Conservation (phyloP, 2,329 filamentous ascomycete genomes). For the Ophidiomyces ophidiicola region DNA sequence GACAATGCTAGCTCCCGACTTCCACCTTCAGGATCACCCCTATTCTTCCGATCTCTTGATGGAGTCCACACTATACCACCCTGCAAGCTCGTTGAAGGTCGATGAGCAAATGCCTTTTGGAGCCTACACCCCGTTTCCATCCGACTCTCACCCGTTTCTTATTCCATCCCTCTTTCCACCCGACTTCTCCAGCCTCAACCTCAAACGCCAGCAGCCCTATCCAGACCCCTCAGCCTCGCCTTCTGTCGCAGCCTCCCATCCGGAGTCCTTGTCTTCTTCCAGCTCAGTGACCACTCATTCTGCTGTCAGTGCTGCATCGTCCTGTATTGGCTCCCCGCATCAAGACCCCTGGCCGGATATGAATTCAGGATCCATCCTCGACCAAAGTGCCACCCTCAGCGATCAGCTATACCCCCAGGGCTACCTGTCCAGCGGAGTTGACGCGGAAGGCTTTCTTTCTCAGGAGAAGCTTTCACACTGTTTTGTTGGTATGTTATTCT, state of each 20-base stretch:
- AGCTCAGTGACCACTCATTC: slow-evolving; percentile 52
- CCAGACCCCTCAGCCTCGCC: slow-evolving; percentile 9
- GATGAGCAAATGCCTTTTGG: slow-evolving; percentile 13
- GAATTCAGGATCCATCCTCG: slow-evolving; percentile 45
- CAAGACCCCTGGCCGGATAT: slow-evolving; percentile 48
- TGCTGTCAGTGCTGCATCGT: slow-evolving; percentile 46
- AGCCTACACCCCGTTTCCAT: slow-evolving; percentile 11
- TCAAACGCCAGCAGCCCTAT: slow-evolving; percentile 12
- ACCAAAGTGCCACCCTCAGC: slow-evolving; percentile 51
- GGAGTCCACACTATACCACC: slow-evolving; percentile 13
- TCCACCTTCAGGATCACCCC: slow-evolving; percentile 13
- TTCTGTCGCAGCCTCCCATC: slow-evolving; percentile 25
- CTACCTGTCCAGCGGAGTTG: slow-evolving; percentile 35
- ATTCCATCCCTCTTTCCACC: too few relatives aligned
- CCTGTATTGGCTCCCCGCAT: slow-evolving; percentile 55
- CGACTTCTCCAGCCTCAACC: slow-evolving; percentile 8
- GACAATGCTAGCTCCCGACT: slow-evolving; percentile 16
- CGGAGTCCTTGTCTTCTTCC: slow-evolving; percentile 43
- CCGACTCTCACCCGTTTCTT: slow-evolving; percentile 13
- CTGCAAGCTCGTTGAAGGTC: slow-evolving; percentile 6
- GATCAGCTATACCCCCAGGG: slow-evolving; percentile 46
- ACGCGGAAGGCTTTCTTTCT: slow-evolving; percentile 32
- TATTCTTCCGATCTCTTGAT: slow-evolving; percentile 15
- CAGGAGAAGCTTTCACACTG: slow-evolving; percentile 34
- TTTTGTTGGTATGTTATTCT: slow-evolving; percentile 37